A percentile compares a stretch with the other conserved stretches of the same genome.
Conservation (phyloP, 257 asterid species). For the Echium plantagineum region DNA sequence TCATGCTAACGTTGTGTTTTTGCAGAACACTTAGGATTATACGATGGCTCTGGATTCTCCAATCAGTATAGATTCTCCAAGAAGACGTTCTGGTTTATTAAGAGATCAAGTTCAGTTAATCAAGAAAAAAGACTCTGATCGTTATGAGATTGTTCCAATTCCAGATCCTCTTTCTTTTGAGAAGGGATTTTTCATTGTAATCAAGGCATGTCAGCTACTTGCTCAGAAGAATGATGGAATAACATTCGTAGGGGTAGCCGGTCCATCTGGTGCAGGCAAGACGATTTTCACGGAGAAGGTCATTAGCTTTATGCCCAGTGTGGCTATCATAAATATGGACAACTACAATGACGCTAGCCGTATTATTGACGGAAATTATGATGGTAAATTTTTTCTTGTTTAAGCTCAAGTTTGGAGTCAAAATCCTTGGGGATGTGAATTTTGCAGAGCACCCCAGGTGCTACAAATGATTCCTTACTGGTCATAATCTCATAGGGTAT, state of each 20-base stretch:
- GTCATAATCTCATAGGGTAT: no score
- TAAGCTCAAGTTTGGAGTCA: no score
- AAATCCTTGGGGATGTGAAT: no score
- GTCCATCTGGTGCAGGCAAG: slow-evolving; percentile 98
- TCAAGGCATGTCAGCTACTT: slow-evolving; percentile 87
- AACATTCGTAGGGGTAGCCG: slow-evolving; percentile 76
- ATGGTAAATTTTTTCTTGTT: slow-evolving; percentile 36
- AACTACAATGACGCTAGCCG: slow-evolving; percentile 85
- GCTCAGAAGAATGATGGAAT: slow-evolving; percentile 90
- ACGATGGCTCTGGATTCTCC: slow-evolving; percentile 48
- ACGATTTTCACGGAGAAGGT: slow-evolving; percentile 85
- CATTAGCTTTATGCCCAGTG: slow-evolving; percentile 72
- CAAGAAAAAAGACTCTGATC: slow-evolving; percentile 59
- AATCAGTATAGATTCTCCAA: slow-evolving; percentile 61
- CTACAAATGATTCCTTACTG: no score
- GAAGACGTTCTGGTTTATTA: slow-evolving; percentile 66
- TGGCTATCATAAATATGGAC: slow-evolving; percentile 84
- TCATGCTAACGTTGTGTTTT: neutral
- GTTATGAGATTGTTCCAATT: slow-evolving; percentile 75
- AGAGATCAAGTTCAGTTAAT: slow-evolving; percentile 86
- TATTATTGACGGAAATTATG: slow-evolving; percentile 85
- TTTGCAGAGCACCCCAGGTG: no score
- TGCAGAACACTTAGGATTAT: slow-evolving; percentile 7
- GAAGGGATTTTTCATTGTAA: slow-evolving; percentile 78
- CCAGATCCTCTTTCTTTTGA: slow-evolving; percentile 78